Evolutionary conservation across 2,329 filamentous ascomycete genomes (phyloP), one percentile per base, ranked within the genome.

Genomic region (Penicillium sp.): DNA sequence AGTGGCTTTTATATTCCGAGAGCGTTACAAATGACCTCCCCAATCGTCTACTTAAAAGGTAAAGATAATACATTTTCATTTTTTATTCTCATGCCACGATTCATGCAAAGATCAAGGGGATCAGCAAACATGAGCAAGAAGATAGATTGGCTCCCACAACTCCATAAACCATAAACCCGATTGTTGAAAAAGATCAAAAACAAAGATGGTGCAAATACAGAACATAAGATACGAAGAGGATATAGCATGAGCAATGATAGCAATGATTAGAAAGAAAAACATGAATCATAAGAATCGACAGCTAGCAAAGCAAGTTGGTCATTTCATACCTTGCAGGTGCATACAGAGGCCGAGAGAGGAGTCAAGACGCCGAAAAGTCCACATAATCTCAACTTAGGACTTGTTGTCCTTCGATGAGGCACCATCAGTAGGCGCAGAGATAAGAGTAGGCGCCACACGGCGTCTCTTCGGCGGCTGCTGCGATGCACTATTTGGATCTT

Each of bases 371-470:
- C n/a, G 18, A 22, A 26, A 5, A 31, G 24, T 13, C 8, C 18
- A 16, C 37, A 34, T 9, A 10, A 34, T 11, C 18, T 20, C 20
- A 31, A 20, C 16, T 37, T 35, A 47, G 18, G 39, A 2, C n/a
- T 49, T 55, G 5, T 38, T 18, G 6, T 62, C 56, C 39, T 63
- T 61, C 1, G 61, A 24, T 8, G 65, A 57, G 1, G 49, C 4
- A 22, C 57, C 16, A 45, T 63, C 58, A 16, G 58, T 66, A 26
- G 63, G 60, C 7, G 64, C 56, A 16, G 72, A 74, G n/a, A 89
- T 78, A 1, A 80, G 79, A 1, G 86, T 90, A 4, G 88, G 88
- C 4, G 87, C 88, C 64, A 91, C 85, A 47, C 88, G 80, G 64
- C 88, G 81, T 74, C 85, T 87, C 76, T 90, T 91, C 5, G 84